Evolutionary conservation across 2,329 filamentous ascomycete species (phyloP), one percentile per base, ranked within the genome.

Genomic region (Diaporthe longicolla): DNA sequence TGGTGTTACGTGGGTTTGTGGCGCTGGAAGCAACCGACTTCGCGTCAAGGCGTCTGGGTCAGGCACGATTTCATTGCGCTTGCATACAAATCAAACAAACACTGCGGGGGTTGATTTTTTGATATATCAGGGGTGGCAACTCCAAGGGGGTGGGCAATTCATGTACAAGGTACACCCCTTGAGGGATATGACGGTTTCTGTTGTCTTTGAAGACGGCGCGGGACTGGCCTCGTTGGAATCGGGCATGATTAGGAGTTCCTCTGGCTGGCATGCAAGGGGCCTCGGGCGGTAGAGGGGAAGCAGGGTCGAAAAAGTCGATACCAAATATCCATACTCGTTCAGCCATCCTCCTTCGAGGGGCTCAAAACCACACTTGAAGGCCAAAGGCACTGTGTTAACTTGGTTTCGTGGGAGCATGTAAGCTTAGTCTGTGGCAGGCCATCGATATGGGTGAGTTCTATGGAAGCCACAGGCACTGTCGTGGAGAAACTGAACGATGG

Each of bases 41-140:
- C 72, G 69, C 48, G 74, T 55, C 72, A 45, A 63, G 74, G 74
- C 74, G 74, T 75, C 72, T 45, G n/a, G 72, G 72, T 66, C 35
- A 69, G 55, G 72, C 59, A 59, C 59, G 61, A 59, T 15, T 65
- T 50, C 26, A 66, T 59, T 45, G 59, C 59, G 54, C 43, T 63
- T 74, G 69, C 73, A 74, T 74, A 63, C 61, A 63, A 70, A 43
- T 75, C 63, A 29, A 72, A 65, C 48, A 50, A 52, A 68, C 63
- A 26, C 35, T 6, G 48, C 10, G 32, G 40, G 32, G 29, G 9
- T 54, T 37, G n/a, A 68, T 24, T 35, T 54, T 35, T 40, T 52
- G 40, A 26, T 24, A 54, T 52, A 59, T 21, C 24, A 43, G 45
- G 58, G 70, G 26, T 32, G 43, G 45, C 35, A 52, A 37, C 21